Base-by-base conservation (phyloP, 23 red algal species). In the Gracilaria domingensis region DNA sequence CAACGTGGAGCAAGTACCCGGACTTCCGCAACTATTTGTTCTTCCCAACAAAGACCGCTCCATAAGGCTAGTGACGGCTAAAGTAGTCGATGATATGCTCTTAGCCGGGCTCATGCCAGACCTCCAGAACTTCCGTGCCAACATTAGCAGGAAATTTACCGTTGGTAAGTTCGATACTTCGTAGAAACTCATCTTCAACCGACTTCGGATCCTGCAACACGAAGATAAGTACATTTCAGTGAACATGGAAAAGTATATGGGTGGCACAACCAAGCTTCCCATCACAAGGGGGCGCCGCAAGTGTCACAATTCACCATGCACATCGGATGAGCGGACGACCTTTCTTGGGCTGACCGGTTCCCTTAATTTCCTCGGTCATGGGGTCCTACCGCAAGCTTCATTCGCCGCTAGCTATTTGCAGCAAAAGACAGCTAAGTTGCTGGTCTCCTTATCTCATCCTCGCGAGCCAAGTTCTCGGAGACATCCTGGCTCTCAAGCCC, bases 81-180 rank as follows among this genome's bases (percentile, higher is more conserved):
- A 88, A 29, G 64, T 88, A 2, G 84, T 88, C 42, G 84, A 88
- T 58, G 84, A 80, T 12, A 59, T 89, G 37, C 55, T 89, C 23
- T 5, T 89, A 14, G 48, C 37, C 28, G 70, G 54, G 12, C 13
- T 21, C 30, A 2, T 34, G 69, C 51, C 7, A 1, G 45, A 78
- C 4, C 45, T 78, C 33, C 16, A 59, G 7, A 4, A 62, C 20
- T 89, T 89, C 36, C 44, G 29, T 0, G n/a, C 60, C 25, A 4
- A 45, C 1, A 76, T 89, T 29, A 47, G 39, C 9, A 23, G 0
- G 20, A 39, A 54, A 16, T 89, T 89, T 28, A 66, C 30, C 1
- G 72, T 89, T 28, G 70, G 72, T 7, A 79, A 70, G 23, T 89
- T 89, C 45, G 71, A 61, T 14, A 29, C 25, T 0, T 21, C 67